phyloP scores from a whole-genome alignment of 495 filamentous ascomycete species.

The Daldinia grandis region DNA sequence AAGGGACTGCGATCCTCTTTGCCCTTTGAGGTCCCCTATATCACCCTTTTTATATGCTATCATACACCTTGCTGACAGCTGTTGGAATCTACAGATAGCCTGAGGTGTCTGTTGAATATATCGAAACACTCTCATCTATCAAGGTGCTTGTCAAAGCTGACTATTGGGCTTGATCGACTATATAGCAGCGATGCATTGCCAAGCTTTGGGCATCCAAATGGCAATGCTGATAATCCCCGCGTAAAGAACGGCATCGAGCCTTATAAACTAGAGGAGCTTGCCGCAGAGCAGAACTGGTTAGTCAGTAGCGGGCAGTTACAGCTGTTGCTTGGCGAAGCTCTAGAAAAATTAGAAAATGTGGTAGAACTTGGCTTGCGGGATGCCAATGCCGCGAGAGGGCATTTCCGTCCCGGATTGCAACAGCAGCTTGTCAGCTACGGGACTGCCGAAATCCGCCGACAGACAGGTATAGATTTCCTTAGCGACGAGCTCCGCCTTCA shows the following conservation, averaged over 20 bases:
- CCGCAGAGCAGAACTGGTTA: conserved; percentile 39
- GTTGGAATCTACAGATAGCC: conserved; percentile 22
- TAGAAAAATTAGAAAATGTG: conserved; percentile 48
- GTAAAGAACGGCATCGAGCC: conserved; percentile 27
- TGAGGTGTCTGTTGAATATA: conserved; percentile 37
- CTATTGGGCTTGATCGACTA: conserved; percentile 41
- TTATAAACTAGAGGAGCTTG: conserved; percentile 32
- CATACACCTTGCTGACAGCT: neutral
- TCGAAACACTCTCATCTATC: conserved; percentile 42
- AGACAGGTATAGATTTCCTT: conserved; percentile 34
- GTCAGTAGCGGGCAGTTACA: conserved; percentile 34
- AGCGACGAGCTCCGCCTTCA: conserved; percentile 16
- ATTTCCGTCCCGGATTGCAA: conserved; percentile 15
- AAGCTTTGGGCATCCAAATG: neutral
- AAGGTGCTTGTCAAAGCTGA: conserved; percentile 42
- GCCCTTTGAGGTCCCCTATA: neutral
- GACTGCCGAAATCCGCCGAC: conserved; percentile 9
- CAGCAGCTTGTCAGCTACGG: conserved; percentile 35
- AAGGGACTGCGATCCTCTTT: neutral
- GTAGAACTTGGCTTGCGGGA: conserved; percentile 51
- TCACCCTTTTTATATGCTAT: neutral
- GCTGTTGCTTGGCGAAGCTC: conserved; percentile 46
- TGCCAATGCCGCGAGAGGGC: conserved; percentile 29
- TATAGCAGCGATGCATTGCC: conserved; percentile 33
- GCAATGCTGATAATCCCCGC: conserved; percentile 6